These are phyloP conservation scores for Globisporangium alternatum DNA, from an alignment of 352 stramenopile species.

Conservation along the genomic window DNA sequence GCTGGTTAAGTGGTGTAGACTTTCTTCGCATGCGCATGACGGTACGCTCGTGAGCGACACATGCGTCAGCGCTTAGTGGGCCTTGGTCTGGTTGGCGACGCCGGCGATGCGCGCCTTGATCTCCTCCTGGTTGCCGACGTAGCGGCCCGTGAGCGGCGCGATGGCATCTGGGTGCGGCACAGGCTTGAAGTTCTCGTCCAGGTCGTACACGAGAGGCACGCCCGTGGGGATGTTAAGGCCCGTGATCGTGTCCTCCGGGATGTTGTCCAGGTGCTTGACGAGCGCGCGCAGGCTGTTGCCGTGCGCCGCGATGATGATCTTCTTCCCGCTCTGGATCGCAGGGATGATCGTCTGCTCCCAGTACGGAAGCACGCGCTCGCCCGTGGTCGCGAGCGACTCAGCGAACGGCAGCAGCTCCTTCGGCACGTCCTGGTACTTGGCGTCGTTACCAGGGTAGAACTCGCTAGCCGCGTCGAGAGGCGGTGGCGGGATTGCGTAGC, in stretches of 20 bases:
- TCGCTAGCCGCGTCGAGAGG: conserved; percentile 81
- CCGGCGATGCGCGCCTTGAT: conserved; percentile 96
- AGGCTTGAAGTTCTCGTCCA: conserved; percentile 97
- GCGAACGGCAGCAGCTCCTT: conserved; percentile 91
- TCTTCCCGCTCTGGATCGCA: conserved; percentile 93
- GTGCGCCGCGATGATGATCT: conserved; percentile 96
- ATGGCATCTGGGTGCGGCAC: conserved; percentile 93
- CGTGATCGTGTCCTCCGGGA: conserved; percentile 95
- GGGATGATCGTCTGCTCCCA: conserved; percentile 95
- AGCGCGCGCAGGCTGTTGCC: conserved; percentile 98
- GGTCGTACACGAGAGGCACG: conserved; percentile 95
- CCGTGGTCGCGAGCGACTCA: conserved; percentile 92
- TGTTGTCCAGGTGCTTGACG: conserved; percentile 98
- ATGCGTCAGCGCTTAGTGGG: conserved; percentile 38
- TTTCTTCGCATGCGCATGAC: not conserved
- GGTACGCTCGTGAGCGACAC: not conserved
- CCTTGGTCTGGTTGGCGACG: conserved; percentile 96
- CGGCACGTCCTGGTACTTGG: conserved; percentile 89
- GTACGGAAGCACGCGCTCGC: conserved; percentile 94
- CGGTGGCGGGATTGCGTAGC: conserved; percentile 96
- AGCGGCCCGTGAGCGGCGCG: conserved; percentile 71
- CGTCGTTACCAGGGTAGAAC: conserved; percentile 91
- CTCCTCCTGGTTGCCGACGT: conserved; percentile 95
- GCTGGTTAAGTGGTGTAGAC: too few species aligned
- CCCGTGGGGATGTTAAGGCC: conserved; percentile 97